Percentiles rank a stretch among this genome's conserved stretches.
phyloP scores from a whole-genome alignment of 2,329 filamentous ascomycete genomes.

The Mycosphaerelloides madeirae region DNA sequence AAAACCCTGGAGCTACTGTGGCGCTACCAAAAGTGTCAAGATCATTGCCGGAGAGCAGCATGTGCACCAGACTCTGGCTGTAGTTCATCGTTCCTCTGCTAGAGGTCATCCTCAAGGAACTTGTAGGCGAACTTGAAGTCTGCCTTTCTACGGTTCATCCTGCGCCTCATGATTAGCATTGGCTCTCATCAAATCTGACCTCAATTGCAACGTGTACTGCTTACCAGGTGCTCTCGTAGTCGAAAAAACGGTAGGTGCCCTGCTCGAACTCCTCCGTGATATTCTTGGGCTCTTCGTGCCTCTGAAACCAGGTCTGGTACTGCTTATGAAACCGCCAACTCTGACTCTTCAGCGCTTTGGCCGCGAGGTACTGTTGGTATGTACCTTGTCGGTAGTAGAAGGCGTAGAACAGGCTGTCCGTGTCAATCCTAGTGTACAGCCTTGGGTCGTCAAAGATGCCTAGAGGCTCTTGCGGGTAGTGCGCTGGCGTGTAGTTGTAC shows the following conservation, averaged over 20 bases:
- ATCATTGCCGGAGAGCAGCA: too few species aligned
- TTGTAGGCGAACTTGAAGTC: constrained; percentile 99
- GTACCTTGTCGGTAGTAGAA: constrained; percentile 98
- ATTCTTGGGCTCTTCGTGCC: constrained; percentile 95
- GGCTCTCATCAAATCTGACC: constrained; percentile 9
- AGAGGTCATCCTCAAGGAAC: constrained; percentile 77
- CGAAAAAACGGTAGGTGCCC: constrained; percentile 97
- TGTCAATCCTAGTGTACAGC: constrained; percentile 83
- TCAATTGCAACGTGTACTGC: constrained; percentile 33
- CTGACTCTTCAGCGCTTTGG: constrained; percentile 95
- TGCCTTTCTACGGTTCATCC: constrained; percentile 97
- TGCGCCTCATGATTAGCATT: constrained; percentile 36
- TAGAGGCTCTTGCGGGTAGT: constrained; percentile 91
- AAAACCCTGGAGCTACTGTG: constrained; percentile 11
- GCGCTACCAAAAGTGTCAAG: constrained; percentile 8
- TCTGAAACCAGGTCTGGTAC: constrained; percentile 98
- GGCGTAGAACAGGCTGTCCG: constrained; percentile 94
- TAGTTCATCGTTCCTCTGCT: neutral
- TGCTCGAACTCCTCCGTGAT: constrained; percentile 99
- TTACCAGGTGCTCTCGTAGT: constrained; percentile 98
- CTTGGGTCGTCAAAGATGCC: constrained; percentile 86
- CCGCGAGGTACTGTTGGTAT: constrained; percentile 90
- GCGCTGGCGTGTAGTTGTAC: constrained; percentile 66
- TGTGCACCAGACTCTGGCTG: too few species aligned
- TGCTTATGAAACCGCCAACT: constrained; percentile 99